Evolutionary conservation across 2,329 filamentous ascomycete genomes (phyloP), one percentile per base, ranked within the genome.

Genomic region (Diaporthe longicolla): DNA sequence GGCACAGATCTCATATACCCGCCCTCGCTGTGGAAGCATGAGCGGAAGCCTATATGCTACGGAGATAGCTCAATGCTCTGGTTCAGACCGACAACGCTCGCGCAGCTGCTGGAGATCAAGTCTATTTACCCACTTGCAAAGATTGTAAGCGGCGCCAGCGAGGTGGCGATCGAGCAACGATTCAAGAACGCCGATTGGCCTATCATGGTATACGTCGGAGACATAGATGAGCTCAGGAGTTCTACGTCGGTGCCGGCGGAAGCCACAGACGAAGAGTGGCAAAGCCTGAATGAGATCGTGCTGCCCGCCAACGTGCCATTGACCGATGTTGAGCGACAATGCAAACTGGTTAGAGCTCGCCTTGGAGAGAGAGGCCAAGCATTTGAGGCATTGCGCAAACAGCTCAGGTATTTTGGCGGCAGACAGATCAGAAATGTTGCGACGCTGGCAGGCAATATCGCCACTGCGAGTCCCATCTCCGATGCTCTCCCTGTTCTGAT

Each of bases 101-200:
- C 94, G 45, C 95, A 99, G 80, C 87, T 99, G 17, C 88, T 98
- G n/a, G 93, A 98, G 81, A 98, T 99, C 84, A 98, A 98, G 86
- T 91, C 88, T 78, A 91, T 90, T 0, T 93, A 95, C 78, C 96
- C 96, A 0, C 91, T 92, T 32, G 95, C 96, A 3, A 99, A 98
- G 83, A 91, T 99, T 75, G 97, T 99, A 75, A 96, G 95, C 66
- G 97, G 97, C 75, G 98, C 95, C 81, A 97, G 95, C 4, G 97
- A 99, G 83, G 98, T 96, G 0, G 96, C 98, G 83, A 98, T 99
- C 75, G 97, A 99, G 84, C 94, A 97, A 85, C 98, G 98, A 84
- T 98, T 99, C 89, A 98, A 98, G 85, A 95, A 93, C 0, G 90
- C 97, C 87, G 90, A 95, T 78, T 98, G 98, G 81, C 92, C 93